Evolutionary conservation across 768 basidiomycete genomes (phyloP).

Genomic region (Mycena leptocephala): DNA sequence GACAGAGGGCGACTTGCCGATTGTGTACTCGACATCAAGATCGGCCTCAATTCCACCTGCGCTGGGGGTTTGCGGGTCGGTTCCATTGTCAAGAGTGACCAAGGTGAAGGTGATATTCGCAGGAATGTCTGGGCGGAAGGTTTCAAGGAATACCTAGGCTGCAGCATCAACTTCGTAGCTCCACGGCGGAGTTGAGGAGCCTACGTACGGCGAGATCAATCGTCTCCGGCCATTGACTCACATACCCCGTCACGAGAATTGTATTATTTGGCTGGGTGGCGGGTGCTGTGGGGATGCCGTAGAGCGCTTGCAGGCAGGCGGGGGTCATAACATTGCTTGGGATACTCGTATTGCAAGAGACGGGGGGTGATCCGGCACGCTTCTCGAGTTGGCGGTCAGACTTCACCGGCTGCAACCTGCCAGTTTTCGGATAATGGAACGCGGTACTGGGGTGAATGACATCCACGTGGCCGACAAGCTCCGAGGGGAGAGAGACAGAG

Average conservation of each 20-base stretch:
- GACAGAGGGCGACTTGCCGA: constrained; percentile 4
- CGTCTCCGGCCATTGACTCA: constrained; percentile 12
- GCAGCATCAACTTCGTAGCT: neutral
- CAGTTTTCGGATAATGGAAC: constrained; percentile 40
- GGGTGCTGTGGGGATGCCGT: constrained; percentile 47
- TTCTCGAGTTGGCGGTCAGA: constrained; percentile 17
- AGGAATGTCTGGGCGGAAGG: constrained; percentile 39
- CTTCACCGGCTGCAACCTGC: constrained; percentile 25
- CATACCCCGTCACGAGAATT: constrained; percentile 45
- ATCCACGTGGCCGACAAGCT: constrained; percentile 43
- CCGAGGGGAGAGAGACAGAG: constrained; percentile 44
- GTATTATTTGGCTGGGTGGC: constrained; percentile 47
- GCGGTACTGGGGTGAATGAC: constrained; percentile 49
- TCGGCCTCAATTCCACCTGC: constrained; percentile 10
- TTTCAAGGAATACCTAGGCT: constrained; percentile 35
- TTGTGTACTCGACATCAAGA: constrained; percentile 37
- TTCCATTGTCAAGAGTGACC: constrained; percentile 41
- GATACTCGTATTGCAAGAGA: constrained; percentile 41
- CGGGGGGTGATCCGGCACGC: constrained; percentile 34
- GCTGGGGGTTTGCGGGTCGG: constrained; percentile 36
- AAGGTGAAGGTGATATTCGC: constrained; percentile 38
- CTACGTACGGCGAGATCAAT: constrained; percentile 34
- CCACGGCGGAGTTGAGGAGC: neutral
- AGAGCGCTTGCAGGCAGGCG: too few species aligned
- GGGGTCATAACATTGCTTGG: constrained; percentile 44